Evolutionary conservation across 208 protist genomes (phyloP).

Genomic region (Leishmania major): DNA sequence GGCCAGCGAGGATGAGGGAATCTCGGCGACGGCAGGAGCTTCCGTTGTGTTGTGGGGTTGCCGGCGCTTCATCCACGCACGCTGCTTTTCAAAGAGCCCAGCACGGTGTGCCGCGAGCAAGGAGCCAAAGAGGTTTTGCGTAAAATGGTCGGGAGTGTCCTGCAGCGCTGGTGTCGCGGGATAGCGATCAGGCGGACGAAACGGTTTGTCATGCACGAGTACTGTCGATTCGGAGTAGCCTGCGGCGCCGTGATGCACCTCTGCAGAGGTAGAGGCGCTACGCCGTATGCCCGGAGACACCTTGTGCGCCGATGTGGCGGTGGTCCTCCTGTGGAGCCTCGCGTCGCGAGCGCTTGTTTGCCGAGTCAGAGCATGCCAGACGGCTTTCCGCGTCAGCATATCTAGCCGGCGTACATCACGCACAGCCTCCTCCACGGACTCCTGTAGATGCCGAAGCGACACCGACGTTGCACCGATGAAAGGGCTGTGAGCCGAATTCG

Average conservation of each 20-base stretch:
- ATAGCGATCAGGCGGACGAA: slow-evolving; percentile 44
- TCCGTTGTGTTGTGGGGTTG: neutral
- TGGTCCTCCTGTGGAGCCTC: neutral
- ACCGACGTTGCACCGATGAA: neutral
- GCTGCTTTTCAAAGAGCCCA: slow-evolving; percentile 23
- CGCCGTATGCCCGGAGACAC: neutral
- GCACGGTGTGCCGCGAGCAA: slow-evolving; percentile 24
- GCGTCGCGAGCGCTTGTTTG: neutral
- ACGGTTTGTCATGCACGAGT: slow-evolving; percentile 28
- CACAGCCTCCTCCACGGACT: slow-evolving; percentile 40
- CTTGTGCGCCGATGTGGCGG: neutral
- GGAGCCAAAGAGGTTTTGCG: slow-evolving; percentile 32
- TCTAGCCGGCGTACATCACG: slow-evolving; percentile 44
- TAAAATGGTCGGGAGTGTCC: slow-evolving; percentile 24
- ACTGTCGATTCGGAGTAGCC: neutral
- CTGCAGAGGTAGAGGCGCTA: neutral
- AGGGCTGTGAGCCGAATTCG: neutral
- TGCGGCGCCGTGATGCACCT: neutral
- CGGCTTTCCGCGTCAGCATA: slow-evolving; percentile 54
- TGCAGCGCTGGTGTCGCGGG: slow-evolving; percentile 32
- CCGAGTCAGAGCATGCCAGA: slow-evolving; percentile 59
- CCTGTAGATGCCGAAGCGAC: slow-evolving; percentile 31
- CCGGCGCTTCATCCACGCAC: slow-evolving; percentile 22
- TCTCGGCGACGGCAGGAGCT: neutral
- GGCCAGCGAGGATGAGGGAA: neutral